Conservation (phyloP, 1,284 basidiomycete species). For the Fistulinella staudtii region DNA sequence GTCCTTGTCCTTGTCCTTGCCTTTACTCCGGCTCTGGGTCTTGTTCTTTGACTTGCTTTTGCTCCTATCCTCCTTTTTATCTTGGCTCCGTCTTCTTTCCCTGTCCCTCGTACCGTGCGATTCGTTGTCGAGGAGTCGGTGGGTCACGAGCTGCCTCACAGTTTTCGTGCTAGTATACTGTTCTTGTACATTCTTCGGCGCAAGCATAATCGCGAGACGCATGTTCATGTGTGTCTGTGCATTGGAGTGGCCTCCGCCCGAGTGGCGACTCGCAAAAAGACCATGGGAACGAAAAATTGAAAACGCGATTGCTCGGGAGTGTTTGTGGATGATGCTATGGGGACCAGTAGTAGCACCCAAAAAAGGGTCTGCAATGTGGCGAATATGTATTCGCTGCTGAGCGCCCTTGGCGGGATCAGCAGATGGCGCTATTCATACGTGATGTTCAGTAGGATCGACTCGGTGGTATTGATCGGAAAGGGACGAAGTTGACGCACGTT, state of each 20-base stretch:
- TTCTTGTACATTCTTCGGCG: slow-evolving; percentile 66
- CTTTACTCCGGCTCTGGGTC: slow-evolving; percentile 19
- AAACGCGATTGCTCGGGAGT: slow-evolving; percentile 71
- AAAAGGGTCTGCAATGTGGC: slow-evolving; percentile 49
- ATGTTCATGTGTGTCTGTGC: slow-evolving; percentile 38
- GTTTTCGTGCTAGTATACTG: slow-evolving; percentile 76
- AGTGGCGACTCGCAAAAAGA: slow-evolving; percentile 28
- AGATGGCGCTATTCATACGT: slow-evolving; percentile 31
- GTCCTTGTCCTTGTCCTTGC: slow-evolving; percentile 25
- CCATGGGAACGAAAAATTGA: slow-evolving; percentile 66
- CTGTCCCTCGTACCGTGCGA: slow-evolving; percentile 9
- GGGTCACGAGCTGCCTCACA: slow-evolving; percentile 61
- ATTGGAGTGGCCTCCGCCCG: slow-evolving; percentile 8
- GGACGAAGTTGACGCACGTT: slow-evolving; percentile 38
- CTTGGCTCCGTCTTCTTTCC: slow-evolving; percentile 18
- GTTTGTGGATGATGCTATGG: slow-evolving; percentile 67
- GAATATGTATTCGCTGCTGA: slow-evolving; percentile 64
- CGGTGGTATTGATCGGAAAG: not conserved
- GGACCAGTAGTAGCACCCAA: slow-evolving; percentile 49
- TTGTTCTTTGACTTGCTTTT: slow-evolving; percentile 24
- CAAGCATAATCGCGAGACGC: slow-evolving; percentile 56
- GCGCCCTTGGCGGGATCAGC: slow-evolving; percentile 52
- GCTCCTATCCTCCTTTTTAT: slow-evolving; percentile 15
- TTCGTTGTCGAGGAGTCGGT: slow-evolving; percentile 58
- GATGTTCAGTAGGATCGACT: slow-evolving; percentile 3